These are phyloP conservation scores for Aspergillus indologenus DNA, from an alignment of 495 filamentous ascomycete genomes.

Conservation along the genomic window DNA sequence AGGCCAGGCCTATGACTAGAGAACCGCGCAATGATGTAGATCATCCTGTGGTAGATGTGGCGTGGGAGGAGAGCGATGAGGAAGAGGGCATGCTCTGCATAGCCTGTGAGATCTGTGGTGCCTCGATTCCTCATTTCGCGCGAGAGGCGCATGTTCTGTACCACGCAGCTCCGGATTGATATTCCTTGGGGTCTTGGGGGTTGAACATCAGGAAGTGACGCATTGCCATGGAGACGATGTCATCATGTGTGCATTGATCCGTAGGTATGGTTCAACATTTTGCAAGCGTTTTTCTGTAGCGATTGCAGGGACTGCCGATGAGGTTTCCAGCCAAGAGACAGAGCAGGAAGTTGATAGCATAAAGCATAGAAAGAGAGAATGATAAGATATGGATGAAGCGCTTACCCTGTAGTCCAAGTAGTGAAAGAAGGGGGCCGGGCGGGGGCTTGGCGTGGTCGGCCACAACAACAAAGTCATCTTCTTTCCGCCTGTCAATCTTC, in stretches of 20 bases:
- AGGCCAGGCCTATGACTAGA: neutral
- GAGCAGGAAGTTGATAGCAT: no score
- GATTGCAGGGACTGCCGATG: no score
- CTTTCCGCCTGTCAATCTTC: neutral
- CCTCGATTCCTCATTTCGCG: constrained; percentile 67
- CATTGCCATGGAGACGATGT: constrained; percentile 1
- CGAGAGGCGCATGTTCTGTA: constrained; percentile 69
- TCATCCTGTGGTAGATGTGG: neutral
- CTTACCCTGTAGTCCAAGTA: no score
- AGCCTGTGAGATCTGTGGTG: constrained; percentile 58
- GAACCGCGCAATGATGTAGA: neutral
- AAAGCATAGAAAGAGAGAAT: no score
- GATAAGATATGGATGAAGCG: no score
- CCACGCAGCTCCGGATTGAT: constrained; percentile 41
- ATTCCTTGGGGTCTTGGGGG: neutral
- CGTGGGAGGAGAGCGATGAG: constrained; percentile 36
- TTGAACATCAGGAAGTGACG: neutral
- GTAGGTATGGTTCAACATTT: no score
- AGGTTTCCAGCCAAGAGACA: no score
- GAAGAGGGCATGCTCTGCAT: constrained; percentile 38
- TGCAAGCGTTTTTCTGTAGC: no score
- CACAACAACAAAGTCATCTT: no score
- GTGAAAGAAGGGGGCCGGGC: neutral
- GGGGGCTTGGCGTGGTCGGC: constrained; percentile 1
- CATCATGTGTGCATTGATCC: neutral